Evolutionary conservation across 192 early-diverging fungal species (phyloP).

Genomic region (Backusella psychrophila): DNA sequence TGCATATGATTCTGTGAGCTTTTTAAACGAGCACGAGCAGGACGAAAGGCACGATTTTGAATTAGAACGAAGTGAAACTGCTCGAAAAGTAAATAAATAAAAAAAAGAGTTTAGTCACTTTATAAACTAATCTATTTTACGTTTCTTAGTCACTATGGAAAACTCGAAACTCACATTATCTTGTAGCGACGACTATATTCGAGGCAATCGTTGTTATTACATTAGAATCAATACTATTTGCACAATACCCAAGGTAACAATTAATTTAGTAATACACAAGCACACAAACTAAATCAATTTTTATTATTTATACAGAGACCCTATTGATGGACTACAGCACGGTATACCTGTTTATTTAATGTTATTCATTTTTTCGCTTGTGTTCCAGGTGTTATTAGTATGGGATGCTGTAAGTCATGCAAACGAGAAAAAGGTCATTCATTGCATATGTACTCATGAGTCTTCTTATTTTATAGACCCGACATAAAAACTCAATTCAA

Average conservation of each 20-base stretch:
- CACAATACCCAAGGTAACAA: constrained; percentile 17
- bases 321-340: background rate
- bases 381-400: constrained; percentile 63
- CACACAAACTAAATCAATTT: background rate
- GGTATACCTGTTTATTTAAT: constrained; percentile 71
- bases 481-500: constrained; percentile 72
- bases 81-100: background rate
- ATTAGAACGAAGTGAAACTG: background rate
- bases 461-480: constrained; percentile 47
- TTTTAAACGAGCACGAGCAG: background rate
- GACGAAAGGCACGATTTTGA: background rate
- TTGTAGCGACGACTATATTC: constrained; percentile 39
- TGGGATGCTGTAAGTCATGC: constrained; percentile 66
- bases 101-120: background rate
- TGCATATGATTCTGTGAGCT: background rate
- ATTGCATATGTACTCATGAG: background rate
- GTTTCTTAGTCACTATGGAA: constrained; percentile 20
- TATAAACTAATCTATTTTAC: background rate
- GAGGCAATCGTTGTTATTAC: constrained; percentile 55
- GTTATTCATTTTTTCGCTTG: constrained; percentile 68
- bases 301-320: background rate
- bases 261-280: background rate
- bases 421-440: constrained; percentile 1
- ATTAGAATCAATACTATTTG: constrained; percentile 52
- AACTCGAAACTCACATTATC: constrained; percentile 24